These are phyloP conservation scores for Nicotiana obtusifolia DNA, from an alignment of 257 asterid genomes.

Conservation along the genomic window DNA sequence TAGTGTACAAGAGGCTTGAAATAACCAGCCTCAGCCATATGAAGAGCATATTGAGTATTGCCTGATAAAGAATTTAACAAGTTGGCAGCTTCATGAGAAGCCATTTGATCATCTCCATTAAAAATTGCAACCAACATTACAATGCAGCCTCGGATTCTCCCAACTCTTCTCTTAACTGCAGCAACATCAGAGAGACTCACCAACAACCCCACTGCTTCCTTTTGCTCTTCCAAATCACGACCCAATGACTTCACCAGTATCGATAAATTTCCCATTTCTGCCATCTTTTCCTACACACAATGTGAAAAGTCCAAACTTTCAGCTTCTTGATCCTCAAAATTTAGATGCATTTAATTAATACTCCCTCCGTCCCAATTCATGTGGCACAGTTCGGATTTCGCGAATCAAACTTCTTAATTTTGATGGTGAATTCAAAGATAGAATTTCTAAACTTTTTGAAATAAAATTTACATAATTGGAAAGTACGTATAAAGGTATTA, in stretches of 20 bases:
- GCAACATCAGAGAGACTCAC: conserved; percentile 37
- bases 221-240: conserved; percentile 56
- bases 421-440: no score
- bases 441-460: no score
- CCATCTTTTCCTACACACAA: conserved; percentile 77
- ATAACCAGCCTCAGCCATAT: conserved; percentile 96
- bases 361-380: background rate
- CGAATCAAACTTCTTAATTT: no score
- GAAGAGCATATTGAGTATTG: conserved; percentile 75
- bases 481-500: no score
- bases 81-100: conserved; percentile 50
- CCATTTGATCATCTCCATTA: conserved; percentile 48
- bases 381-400: no score
- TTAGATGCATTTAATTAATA: background rate
- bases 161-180: conserved; percentile 46
- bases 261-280: conserved; percentile 40
- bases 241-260: conserved; percentile 60
- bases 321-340: background rate
- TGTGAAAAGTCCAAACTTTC: conserved; percentile 7
- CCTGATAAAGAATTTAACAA: conserved; percentile 54
- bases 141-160: conserved; percentile 71
- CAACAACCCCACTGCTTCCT: conserved; percentile 73
- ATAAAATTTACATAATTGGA: no score
- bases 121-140: conserved; percentile 68
- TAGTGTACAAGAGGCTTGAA: conserved; percentile 71